These are phyloP conservation scores for Phytophthora rubi DNA, from an alignment of 352 stramenopile genomes.

Conservation along the genomic window DNA sequence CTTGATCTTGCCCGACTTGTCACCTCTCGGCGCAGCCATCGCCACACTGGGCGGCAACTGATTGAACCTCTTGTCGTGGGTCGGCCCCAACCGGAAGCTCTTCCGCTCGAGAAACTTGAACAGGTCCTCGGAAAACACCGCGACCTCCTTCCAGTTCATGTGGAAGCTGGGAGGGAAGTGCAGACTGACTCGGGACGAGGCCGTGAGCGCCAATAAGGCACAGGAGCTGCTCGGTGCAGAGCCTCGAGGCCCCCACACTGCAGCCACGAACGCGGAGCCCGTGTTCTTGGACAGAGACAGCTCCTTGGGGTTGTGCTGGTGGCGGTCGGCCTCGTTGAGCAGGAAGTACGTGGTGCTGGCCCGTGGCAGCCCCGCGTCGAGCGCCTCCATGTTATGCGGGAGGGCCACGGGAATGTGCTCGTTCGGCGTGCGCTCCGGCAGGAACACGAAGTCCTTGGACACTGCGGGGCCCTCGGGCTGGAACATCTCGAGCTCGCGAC, in stretches of 20 bases:
- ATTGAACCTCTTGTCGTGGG: slow-evolving; percentile 30
- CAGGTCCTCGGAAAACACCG: slow-evolving; percentile 75
- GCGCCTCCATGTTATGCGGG: slow-evolving; percentile 51
- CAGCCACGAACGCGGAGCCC: slow-evolving; percentile 58
- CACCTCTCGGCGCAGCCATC: slow-evolving; percentile 30
- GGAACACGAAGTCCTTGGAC: slow-evolving; percentile 86
- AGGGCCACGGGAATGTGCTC: slow-evolving; percentile 64
- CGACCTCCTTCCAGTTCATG: slow-evolving; percentile 76
- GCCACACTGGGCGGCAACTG: slow-evolving; percentile 25
- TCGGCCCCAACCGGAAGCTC: slow-evolving; percentile 39
- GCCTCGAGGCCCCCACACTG: slow-evolving; percentile 74
- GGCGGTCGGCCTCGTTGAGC: slow-evolving; percentile 67
- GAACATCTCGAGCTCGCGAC: slow-evolving; percentile 83
- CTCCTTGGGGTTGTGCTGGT: slow-evolving; percentile 85
- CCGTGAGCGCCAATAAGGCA: slow-evolving; percentile 68
- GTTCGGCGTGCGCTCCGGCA: slow-evolving; percentile 42
- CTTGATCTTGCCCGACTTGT: slow-evolving; percentile 29
- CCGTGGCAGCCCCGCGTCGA: slow-evolving; percentile 34
- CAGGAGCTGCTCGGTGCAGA: slow-evolving; percentile 77
- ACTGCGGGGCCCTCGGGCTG: slow-evolving; percentile 75
- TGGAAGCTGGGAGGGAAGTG: slow-evolving; percentile 84
- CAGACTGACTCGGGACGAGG: slow-evolving; percentile 63
- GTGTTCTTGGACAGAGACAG: slow-evolving; percentile 84
- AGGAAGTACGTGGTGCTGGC: slow-evolving; percentile 67
- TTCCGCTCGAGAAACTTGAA: slow-evolving; percentile 64